These are phyloP conservation scores for Rubus idaeus DNA, from an alignment of 306 rosid species.

Conservation along the genomic window DNA sequence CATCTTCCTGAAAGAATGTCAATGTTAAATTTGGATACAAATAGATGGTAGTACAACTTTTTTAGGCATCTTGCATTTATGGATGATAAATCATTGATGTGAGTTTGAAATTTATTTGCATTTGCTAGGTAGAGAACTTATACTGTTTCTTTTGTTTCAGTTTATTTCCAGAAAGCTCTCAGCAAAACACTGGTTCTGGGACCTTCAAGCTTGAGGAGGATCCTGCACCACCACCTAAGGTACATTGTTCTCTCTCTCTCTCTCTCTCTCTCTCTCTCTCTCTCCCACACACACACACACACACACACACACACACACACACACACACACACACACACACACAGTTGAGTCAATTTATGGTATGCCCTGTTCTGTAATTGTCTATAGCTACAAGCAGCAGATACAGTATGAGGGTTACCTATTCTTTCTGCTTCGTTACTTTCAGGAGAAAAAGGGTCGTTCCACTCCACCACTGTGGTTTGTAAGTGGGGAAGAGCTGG, in stretches of 20 bases:
- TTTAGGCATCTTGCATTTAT: background rate
- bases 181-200: conserved; percentile 41
- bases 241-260: conserved; percentile 18
- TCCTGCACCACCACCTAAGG: conserved; percentile 67
- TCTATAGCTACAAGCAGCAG: background rate
- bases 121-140: conserved; percentile 19
- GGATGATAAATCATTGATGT: background rate
- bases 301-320: too few species aligned
- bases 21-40: conserved; percentile 40
- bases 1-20: conserved; percentile 46
- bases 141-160: conserved; percentile 40
- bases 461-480: conserved; percentile 73
- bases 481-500: conserved; percentile 62
- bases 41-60: conserved; percentile 45
- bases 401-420: background rate
- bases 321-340: too few species aligned
- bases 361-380: background rate
- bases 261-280: background rate
- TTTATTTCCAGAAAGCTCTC: conserved; percentile 53
- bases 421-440: conserved; percentile 25
- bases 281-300: too few species aligned
- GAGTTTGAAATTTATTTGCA: background rate
- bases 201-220: conserved; percentile 49
- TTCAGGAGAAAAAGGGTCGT: conserved; percentile 84
- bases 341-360: background rate